Evolutionary conservation across 2,329 filamentous ascomycete species (phyloP).

Genomic region (Colletotrichum sublineola): DNA sequence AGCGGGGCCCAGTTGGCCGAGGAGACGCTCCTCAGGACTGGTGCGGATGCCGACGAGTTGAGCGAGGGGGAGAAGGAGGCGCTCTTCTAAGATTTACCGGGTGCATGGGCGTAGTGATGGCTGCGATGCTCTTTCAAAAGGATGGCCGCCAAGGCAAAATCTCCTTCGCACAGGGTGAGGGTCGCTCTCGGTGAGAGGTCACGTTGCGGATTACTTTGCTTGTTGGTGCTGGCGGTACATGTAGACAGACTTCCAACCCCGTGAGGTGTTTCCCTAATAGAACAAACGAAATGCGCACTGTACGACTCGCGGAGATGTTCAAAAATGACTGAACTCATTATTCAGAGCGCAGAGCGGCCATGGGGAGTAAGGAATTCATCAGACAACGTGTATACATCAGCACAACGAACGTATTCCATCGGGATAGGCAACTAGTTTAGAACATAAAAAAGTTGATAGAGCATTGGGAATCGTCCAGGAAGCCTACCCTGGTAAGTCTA

Average conservation of each 20-base stretch:
- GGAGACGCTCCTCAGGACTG: slow-evolving; percentile 51
- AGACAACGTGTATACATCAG: neutral
- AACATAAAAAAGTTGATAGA: slow-evolving; percentile 31
- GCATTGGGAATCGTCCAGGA: slow-evolving; percentile 42
- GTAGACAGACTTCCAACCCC: neutral
- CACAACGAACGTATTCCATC: neutral
- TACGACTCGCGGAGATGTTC: neutral
- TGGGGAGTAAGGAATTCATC: neutral
- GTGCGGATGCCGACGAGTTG: slow-evolving; percentile 44
- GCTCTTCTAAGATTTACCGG: slow-evolving; percentile 6
- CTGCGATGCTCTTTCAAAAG: too few species aligned
- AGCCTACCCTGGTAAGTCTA: slow-evolving; percentile 37
- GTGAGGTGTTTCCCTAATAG: neutral
- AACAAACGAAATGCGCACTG: neutral
- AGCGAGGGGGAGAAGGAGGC: slow-evolving; percentile 46
- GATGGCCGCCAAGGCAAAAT: too few species aligned
- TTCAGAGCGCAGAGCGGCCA: neutral
- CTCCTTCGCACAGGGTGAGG: neutral
- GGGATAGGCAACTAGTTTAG: neutral
- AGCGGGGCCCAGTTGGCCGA: slow-evolving; percentile 48
- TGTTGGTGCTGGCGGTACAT: neutral
- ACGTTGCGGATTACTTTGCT: neutral
- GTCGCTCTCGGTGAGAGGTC: neutral
- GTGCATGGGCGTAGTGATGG: neutral
- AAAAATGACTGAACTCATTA: neutral